phyloP scores from a whole-genome alignment of 2,329 filamentous ascomycete genomes.

The Thelonectria rubi region DNA sequence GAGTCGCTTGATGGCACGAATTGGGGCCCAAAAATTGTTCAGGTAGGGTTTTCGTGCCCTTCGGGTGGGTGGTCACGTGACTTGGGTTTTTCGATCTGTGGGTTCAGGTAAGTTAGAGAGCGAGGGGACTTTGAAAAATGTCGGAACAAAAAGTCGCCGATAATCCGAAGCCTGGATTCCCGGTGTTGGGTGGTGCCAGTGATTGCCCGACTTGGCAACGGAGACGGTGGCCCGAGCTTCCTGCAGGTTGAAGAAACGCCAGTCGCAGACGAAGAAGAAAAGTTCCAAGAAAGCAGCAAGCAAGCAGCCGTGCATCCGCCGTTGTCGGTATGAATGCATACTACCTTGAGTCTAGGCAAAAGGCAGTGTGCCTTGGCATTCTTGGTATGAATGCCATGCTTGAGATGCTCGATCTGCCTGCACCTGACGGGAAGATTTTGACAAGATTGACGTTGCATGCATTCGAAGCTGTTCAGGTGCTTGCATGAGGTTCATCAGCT shows the following conservation, averaged over 20 bases:
- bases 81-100: constrained; percentile 12
- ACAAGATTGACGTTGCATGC: neutral
- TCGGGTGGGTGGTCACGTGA: constrained; percentile 48
- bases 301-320: neutral
- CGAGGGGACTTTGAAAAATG: neutral
- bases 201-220: constrained; percentile 15
- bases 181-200: too few relatives aligned
- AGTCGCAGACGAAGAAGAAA: neutral
- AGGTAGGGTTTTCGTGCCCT: constrained; percentile 55
- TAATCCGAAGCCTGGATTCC: constrained; percentile 5
- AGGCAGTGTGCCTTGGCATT: neutral
- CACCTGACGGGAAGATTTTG: neutral
- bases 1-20: constrained; percentile 43
- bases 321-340: neutral
- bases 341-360: neutral
- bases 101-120: too few relatives aligned
- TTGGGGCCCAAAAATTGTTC: constrained; percentile 46
- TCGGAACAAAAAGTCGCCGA: constrained; percentile 15
- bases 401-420: neutral
- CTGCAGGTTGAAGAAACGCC: neutral
- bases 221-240: constrained; percentile 6
- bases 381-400: neutral
- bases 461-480: neutral
- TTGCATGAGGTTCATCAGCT: neutral
- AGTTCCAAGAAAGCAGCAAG: neutral